A percentile compares a stretch with the other conserved stretches of the same genome.
phyloP scores from a whole-genome alignment of 1,139 yeast genomes.

The Arxiozyma telluris region DNA sequence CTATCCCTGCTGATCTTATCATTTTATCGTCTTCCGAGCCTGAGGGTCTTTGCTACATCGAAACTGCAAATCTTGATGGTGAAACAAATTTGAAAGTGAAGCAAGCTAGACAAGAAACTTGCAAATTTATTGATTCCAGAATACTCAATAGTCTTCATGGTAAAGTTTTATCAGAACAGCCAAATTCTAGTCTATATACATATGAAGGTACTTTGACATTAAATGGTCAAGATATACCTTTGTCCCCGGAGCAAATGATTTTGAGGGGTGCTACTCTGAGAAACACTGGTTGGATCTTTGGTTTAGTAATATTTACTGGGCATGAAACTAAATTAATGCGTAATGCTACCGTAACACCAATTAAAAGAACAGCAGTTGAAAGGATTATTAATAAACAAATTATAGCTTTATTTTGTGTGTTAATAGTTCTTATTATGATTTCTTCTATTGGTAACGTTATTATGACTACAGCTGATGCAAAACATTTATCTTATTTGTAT shows the following conservation, averaged over 20 bases:
- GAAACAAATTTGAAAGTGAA: constrained; percentile 95
- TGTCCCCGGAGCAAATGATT: constrained; percentile 83
- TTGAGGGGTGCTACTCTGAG: constrained; percentile 92
- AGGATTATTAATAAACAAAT: constrained; percentile 89
- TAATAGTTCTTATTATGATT: constrained; percentile 64
- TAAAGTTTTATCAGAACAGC: constrained; percentile 72
- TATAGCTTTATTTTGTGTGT: constrained; percentile 72
- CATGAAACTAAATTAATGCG: constrained; percentile 98
- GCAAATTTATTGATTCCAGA: constrained; percentile 59
- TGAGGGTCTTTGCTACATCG: constrained; percentile 93
- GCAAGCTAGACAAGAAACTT: constrained; percentile 75
- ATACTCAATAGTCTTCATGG: constrained; percentile 50
- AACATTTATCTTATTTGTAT: constrained; percentile 52
- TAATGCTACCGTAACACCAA: constrained; percentile 97
- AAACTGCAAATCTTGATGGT: constrained; percentile 95
- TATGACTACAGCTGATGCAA: constrained; percentile 48
- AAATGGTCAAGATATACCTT: constrained; percentile 51
- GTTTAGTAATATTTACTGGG: constrained; percentile 90
- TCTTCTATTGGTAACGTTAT: constrained; percentile 86
- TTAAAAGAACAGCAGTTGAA: constrained; percentile 94
- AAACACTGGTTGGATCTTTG: constrained; percentile 93
- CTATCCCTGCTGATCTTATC: constrained; percentile 89
- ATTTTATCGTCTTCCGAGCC: constrained; percentile 90
- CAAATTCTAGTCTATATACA: constrained; percentile 88
- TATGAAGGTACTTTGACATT: constrained; percentile 82